Conservation (phyloP, 2,329 filamentous ascomycete species). For the Stromatinia cepivora region DNA sequence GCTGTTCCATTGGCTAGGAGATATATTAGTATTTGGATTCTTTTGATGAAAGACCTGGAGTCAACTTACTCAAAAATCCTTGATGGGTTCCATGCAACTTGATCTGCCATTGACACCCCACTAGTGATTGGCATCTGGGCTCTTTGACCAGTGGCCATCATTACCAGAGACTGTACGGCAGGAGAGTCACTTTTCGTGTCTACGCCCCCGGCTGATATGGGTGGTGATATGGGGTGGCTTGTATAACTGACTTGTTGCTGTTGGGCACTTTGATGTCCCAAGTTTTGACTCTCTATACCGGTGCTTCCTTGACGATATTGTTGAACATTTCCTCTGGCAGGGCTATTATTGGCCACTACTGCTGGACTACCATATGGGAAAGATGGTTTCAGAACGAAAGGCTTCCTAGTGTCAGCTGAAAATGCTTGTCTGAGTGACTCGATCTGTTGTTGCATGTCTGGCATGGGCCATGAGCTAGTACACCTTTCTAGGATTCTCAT, state of each 20-base stretch:
- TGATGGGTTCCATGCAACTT: slow-evolving; percentile 77
- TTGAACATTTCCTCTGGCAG: slow-evolving; percentile 28
- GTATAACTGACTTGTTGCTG: slow-evolving; percentile 62
- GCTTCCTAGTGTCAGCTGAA: slow-evolving; percentile 78
- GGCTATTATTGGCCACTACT: slow-evolving; percentile 33
- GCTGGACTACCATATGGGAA: slow-evolving; percentile 82
- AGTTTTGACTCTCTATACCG: slow-evolving; percentile 45
- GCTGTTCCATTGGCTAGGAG: slow-evolving; percentile 83
- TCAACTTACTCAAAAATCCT: slow-evolving; percentile 82
- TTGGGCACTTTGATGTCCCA: slow-evolving; percentile 54
- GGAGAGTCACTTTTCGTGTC: slow-evolving; percentile 76
- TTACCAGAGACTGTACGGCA: slow-evolving; percentile 68
- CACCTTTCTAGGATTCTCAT: slow-evolving; percentile 92
- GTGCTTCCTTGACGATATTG: slow-evolving; percentile 38
- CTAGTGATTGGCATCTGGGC: slow-evolving; percentile 49
- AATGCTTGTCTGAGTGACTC: slow-evolving; percentile 88
- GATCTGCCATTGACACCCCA: slow-evolving; percentile 52
- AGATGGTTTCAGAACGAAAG: slow-evolving; percentile 83
- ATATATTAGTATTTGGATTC: slow-evolving; percentile 35
- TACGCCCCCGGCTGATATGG: slow-evolving; percentile 71
- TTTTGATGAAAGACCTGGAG: background rate
- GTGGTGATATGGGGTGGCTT: slow-evolving; percentile 75
- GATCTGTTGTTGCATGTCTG: slow-evolving; percentile 86
- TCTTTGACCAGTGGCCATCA: slow-evolving; percentile 60
- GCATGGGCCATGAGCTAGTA: slow-evolving; percentile 79